These are phyloP conservation scores for Linnemannia exigua DNA, from an alignment of 192 early-diverging fungal species.

Conservation along the genomic window DNA sequence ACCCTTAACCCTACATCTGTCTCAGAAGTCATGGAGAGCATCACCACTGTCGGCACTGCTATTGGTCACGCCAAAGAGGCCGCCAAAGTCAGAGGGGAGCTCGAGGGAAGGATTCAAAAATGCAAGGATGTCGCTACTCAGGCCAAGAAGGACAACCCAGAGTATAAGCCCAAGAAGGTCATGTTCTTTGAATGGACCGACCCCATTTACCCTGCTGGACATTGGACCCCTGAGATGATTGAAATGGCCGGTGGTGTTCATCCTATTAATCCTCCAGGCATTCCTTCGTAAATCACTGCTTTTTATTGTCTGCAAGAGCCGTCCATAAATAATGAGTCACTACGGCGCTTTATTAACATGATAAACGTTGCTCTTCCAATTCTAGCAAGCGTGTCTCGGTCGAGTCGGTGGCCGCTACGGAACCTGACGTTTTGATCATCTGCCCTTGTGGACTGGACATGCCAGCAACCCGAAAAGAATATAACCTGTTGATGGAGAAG, in stretches of 20 bases:
- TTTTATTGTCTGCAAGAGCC: too few species aligned
- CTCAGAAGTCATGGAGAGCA: slow-evolving; percentile 61
- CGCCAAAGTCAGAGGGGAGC: slow-evolving; percentile 23
- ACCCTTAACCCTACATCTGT: slow-evolving; percentile 57
- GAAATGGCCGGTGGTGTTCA: slow-evolving; percentile 61
- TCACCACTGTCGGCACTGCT: slow-evolving; percentile 59
- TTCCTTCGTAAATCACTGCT: slow-evolving; percentile 54
- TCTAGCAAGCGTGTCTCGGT: slow-evolving; percentile 54
- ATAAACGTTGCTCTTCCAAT: neutral
- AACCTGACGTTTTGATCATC: slow-evolving; percentile 60
- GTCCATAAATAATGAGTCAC: too few species aligned
- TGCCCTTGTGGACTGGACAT: slow-evolving; percentile 68
- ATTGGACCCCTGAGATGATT: slow-evolving; percentile 69
- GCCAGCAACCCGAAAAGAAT: slow-evolving; percentile 57
- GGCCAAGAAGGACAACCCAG: slow-evolving; percentile 17
- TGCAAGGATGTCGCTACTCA: slow-evolving; percentile 40
- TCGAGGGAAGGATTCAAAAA: slow-evolving; percentile 54
- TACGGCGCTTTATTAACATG: neutral
- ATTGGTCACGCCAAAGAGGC: slow-evolving; percentile 53
- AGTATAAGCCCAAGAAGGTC: slow-evolving; percentile 48
- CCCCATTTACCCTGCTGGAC: slow-evolving; percentile 66
- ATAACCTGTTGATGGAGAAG: slow-evolving; percentile 44
- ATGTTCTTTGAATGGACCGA: slow-evolving; percentile 67
- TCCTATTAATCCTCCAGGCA: slow-evolving; percentile 60
- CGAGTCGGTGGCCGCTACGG: slow-evolving; percentile 28